Conservation (phyloP, 2,329 filamentous ascomycete genomes). For the Pseudogymnoascus sp. region DNA sequence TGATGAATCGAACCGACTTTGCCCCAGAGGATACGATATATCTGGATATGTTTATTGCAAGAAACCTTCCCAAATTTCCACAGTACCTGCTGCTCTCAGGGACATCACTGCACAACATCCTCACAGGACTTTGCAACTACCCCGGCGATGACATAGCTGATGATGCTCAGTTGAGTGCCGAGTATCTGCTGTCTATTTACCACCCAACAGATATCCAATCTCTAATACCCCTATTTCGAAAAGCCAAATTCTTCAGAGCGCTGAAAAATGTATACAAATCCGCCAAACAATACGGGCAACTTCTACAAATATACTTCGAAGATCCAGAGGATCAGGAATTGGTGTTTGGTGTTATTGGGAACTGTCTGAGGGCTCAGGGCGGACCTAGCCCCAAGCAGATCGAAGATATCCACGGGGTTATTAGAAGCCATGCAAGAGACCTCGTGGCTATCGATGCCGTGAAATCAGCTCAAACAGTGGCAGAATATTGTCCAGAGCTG, state of each 20-base stretch:
- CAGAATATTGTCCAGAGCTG: constrained; percentile 46
- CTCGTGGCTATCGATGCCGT: constrained; percentile 51
- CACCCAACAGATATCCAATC: constrained; percentile 74
- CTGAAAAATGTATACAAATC: constrained; percentile 79
- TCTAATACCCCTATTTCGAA: constrained; percentile 69
- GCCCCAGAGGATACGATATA: constrained; percentile 79
- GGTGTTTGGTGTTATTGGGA: constrained; percentile 72
- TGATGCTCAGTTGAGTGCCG: constrained; percentile 92
- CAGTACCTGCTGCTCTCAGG: constrained; percentile 90
- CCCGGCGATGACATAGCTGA: constrained; percentile 74
- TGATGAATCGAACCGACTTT: constrained; percentile 76
- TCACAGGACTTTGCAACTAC: constrained; percentile 77
- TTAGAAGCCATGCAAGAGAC: constrained; percentile 50
- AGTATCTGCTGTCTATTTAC: constrained; percentile 90
- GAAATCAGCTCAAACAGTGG: constrained; percentile 50
- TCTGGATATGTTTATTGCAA: constrained; percentile 95
- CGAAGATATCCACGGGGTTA: constrained; percentile 59
- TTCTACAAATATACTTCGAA: constrained; percentile 77
- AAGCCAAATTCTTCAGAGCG: constrained; percentile 82
- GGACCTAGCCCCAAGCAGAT: constrained; percentile 51
- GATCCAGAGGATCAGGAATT: constrained; percentile 68
- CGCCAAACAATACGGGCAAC: constrained; percentile 70
- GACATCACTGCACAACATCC: constrained; percentile 71
- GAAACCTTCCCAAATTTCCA: constrained; percentile 92
- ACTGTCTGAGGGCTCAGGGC: constrained; percentile 61